Conservation (phyloP, 768 basidiomycete genomes). For the Sutorius australiensis region DNA sequence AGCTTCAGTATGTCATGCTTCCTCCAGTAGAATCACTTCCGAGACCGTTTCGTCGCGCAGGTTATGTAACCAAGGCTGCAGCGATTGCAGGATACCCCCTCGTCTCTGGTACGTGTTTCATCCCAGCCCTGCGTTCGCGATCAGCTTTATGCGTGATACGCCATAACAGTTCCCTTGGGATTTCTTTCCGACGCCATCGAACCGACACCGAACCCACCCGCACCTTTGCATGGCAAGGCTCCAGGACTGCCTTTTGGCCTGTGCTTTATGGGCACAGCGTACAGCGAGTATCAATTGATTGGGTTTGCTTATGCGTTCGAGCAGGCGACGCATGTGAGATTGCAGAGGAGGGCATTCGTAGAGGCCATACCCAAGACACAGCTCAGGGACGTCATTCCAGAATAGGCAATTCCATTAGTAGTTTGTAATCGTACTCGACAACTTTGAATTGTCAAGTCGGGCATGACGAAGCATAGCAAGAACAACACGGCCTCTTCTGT, state of each 20-base stretch:
- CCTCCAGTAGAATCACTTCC: background rate
- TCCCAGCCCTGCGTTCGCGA: background rate
- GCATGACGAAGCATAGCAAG: constrained; percentile 89
- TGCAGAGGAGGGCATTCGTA: constrained; percentile 43
- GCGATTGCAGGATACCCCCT: constrained; percentile 38
- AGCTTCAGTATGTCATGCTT: constrained; percentile 9
- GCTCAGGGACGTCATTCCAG: constrained; percentile 28
- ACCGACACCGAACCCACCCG: constrained; percentile 28
- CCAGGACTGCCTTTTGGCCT: constrained; percentile 44
- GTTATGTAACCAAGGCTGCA: constrained; percentile 26
- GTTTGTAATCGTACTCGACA: too few species aligned
- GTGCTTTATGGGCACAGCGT: constrained; percentile 44
- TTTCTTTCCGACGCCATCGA: constrained; percentile 34
- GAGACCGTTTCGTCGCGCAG: constrained; percentile 1
- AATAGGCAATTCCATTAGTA: background rate
- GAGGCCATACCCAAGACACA: constrained; percentile 58
- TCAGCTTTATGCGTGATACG: constrained; percentile 26
- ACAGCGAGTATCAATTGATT: constrained; percentile 41
- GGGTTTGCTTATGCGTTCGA: constrained; percentile 46
- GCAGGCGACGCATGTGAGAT: constrained; percentile 52
- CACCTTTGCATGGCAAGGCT: constrained; percentile 32
- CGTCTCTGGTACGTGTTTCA: constrained; percentile 25
- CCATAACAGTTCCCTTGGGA: constrained; percentile 38
- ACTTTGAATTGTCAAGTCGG: too few species aligned
- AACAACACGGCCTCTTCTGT: constrained; percentile 88